Evolutionary conservation across 176 grass and related monocot genomes (phyloP).

Genomic region (Phragmites australis): DNA sequence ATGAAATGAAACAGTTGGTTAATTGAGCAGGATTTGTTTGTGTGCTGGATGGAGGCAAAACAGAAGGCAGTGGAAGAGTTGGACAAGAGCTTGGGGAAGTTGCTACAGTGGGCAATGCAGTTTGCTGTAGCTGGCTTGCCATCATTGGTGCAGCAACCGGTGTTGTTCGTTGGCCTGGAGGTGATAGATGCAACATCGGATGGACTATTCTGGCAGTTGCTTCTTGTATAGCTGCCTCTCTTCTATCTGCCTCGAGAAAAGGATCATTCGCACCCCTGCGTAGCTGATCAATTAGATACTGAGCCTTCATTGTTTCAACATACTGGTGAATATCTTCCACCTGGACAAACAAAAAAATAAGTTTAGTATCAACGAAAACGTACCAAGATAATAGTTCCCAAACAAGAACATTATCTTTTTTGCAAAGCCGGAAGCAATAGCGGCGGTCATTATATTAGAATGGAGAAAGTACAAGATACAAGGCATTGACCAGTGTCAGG

Average conservation of each 20-base stretch:
- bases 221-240: slow-evolving; percentile 64
- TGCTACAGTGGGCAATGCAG: slow-evolving; percentile 28
- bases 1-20: slow-evolving; percentile 44
- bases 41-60: slow-evolving; percentile 41
- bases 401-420: slow-evolving; percentile 3
- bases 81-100: slow-evolving; percentile 35
- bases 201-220: slow-evolving; percentile 58
- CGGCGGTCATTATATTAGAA: background rate
- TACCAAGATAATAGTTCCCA: slow-evolving; percentile 4
- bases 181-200: slow-evolving; percentile 55
- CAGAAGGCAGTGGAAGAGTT: slow-evolving; percentile 32
- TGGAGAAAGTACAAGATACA: background rate
- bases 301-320: slow-evolving; percentile 60
- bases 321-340: slow-evolving; percentile 79
- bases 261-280: slow-evolving; percentile 60
- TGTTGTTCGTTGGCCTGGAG: slow-evolving; percentile 25
- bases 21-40: slow-evolving; percentile 41
- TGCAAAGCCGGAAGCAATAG: background rate
- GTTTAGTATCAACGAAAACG: slow-evolving; percentile 8
- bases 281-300: slow-evolving; percentile 52
- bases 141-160: slow-evolving; percentile 19
- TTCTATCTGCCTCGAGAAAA: slow-evolving; percentile 72
- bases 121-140: slow-evolving; percentile 38
- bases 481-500: background rate
- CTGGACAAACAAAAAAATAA: slow-evolving; percentile 54